phyloP scores from a whole-genome alignment of 225 moss, liverwort and hornwort genomes.

The Straminergon stramineum region DNA sequence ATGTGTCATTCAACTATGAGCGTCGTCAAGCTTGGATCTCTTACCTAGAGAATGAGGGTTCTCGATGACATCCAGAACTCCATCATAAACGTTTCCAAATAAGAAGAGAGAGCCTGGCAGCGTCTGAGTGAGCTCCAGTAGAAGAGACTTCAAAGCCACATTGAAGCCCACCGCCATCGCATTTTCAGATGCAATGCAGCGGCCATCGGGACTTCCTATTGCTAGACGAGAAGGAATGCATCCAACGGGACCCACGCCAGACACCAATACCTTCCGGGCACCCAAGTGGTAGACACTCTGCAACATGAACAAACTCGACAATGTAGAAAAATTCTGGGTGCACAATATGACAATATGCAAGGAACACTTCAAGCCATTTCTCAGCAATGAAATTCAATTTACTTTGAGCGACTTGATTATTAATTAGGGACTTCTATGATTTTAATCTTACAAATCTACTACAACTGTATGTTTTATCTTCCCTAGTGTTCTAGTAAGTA shows the following conservation, averaged over 20 bases:
- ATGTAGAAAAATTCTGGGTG: neutral
- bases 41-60: constrained; percentile 30
- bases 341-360: neutral
- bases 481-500: neutral
- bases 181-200: constrained; percentile 43
- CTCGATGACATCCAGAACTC: constrained; percentile 18
- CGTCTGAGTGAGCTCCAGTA: constrained; percentile 6
- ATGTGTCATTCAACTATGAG: neutral
- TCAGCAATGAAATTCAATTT: neutral
- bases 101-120: constrained; percentile 45
- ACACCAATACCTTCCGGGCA: constrained; percentile 45
- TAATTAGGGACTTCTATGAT: neutral
- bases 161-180: constrained; percentile 36
- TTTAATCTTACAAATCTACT: neutral
- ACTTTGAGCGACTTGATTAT: too few species aligned
- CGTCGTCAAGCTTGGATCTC: neutral
- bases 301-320: neutral
- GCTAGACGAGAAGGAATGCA: constrained; percentile 77
- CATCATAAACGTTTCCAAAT: constrained; percentile 30
- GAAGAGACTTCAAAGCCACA: constrained; percentile 9
- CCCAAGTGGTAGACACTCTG: constrained; percentile 61
- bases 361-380: neutral
- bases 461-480: neutral
- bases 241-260: constrained; percentile 61
- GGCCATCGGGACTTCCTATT: constrained; percentile 28